Percentiles rank a stretch among this genome's conserved stretches.
Evolutionary conservation across 768 basidiomycete genomes (phyloP).

Genomic region (Gelatoporia subvermispora): DNA sequence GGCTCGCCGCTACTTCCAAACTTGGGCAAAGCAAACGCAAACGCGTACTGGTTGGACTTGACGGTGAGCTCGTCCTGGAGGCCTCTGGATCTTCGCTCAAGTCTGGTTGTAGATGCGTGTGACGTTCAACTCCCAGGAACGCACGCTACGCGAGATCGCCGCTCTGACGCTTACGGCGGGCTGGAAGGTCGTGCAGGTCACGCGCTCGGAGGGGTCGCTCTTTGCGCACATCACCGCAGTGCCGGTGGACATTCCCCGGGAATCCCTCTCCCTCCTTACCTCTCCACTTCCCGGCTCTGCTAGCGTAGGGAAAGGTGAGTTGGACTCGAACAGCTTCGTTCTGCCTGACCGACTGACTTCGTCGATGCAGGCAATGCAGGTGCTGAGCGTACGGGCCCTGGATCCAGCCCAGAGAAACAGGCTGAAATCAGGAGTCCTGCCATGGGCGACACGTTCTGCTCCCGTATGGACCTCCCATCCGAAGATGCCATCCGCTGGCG

Average conservation of each 20-base stretch:
- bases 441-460: constrained; percentile 21
- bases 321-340: background rate
- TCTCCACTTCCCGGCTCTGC: background rate
- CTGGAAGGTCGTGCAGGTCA: constrained; percentile 62
- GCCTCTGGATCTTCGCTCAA: constrained; percentile 17
- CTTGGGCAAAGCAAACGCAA: constrained; percentile 65
- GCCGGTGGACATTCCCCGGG: constrained; percentile 46
- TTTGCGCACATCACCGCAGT: constrained; percentile 72
- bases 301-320: constrained; percentile 4
- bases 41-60: constrained; percentile 68
- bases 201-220: constrained; percentile 54
- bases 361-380: background rate
- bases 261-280: constrained; percentile 12
- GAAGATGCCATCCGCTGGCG: constrained; percentile 19
- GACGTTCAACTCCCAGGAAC: constrained; percentile 64
- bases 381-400: background rate
- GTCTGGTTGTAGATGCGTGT: constrained; percentile 65
- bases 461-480: constrained; percentile 17
- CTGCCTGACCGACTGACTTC: background rate
- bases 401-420: background rate
- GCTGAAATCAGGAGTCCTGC: constrained; percentile 6
- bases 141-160: constrained; percentile 61
- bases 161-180: constrained; percentile 55
- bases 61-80: constrained; percentile 37
- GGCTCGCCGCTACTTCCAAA: constrained; percentile 66